Percentiles rank a stretch among this genome's conserved stretches.
These are phyloP conservation scores for Talaromyces thailandensis DNA, from an alignment of 495 filamentous ascomycete genomes.

Conservation along the genomic window DNA sequence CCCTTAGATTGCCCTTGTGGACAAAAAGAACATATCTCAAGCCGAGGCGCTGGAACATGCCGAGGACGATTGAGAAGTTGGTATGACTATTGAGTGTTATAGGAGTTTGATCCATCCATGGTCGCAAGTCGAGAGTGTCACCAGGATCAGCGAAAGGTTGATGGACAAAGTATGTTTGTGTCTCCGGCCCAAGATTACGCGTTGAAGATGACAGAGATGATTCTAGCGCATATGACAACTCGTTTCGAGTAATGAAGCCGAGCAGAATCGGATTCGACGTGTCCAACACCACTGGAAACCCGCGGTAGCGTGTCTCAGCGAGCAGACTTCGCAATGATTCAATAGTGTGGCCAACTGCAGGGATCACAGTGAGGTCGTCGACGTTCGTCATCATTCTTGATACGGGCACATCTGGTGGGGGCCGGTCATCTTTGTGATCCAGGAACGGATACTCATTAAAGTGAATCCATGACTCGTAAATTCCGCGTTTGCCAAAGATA, in stretches of 20 bases:
- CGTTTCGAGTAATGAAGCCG: constrained; percentile 89
- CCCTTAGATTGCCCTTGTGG: constrained; percentile 71
- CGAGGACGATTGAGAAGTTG: constrained; percentile 70
- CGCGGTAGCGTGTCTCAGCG: constrained; percentile 66
- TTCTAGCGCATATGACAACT: constrained; percentile 73
- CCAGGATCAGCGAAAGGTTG: constrained; percentile 70
- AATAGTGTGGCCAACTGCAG: constrained; percentile 78
- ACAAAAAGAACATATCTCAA: constrained; percentile 84
- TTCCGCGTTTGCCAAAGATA: constrained; percentile 86
- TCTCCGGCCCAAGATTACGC: constrained; percentile 52
- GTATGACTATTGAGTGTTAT: constrained; percentile 73
- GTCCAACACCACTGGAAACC: constrained; percentile 84
- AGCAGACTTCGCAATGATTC: constrained; percentile 61
- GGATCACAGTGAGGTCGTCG: constrained; percentile 82
- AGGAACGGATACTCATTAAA: constrained; percentile 95
- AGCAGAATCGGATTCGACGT: constrained; percentile 59
- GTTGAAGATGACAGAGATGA: constrained; percentile 28
- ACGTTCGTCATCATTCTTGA: constrained; percentile 82
- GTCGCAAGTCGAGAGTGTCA: constrained; percentile 76
- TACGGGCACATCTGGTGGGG: constrained; percentile 74
- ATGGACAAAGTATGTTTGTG: constrained; percentile 77
- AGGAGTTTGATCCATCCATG: constrained; percentile 98
- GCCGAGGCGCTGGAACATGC: constrained; percentile 90
- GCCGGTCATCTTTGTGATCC: constrained; percentile 80
- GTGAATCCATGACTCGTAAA: constrained; percentile 97